Percentiles rank a stretch among this genome's conserved stretches.
Conservation (phyloP, 768 basidiomycete species). For the Mycena galopus region DNA sequence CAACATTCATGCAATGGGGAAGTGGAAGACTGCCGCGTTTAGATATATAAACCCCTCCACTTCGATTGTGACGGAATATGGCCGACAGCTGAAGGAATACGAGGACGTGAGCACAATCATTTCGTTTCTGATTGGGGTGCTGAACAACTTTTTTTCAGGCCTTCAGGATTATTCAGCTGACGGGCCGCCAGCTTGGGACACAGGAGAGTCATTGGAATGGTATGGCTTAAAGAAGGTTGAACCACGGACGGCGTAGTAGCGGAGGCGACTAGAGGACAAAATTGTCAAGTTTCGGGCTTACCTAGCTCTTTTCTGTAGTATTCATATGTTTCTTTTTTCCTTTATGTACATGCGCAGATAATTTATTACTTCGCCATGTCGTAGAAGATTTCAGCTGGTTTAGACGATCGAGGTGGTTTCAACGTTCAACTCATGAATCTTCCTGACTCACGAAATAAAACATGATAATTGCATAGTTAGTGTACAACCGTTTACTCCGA, state of each 20-base stretch:
- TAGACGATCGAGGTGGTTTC: background rate
- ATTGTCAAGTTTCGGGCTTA: constrained; percentile 6
- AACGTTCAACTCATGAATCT: background rate
- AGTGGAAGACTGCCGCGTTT: constrained; percentile 14
- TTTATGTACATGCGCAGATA: background rate
- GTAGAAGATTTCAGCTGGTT: background rate
- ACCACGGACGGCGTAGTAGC: background rate
- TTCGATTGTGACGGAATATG: constrained; percentile 12
- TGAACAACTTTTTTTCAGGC: constrained; percentile 5
- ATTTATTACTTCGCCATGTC: background rate
- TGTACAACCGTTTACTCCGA: background rate
- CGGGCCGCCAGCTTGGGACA: background rate
- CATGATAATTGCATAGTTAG: background rate
- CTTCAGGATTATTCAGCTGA: constrained; percentile 6
- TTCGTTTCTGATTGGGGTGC: background rate
- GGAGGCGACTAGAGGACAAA: constrained; percentile 1
- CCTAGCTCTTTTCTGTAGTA: too few relatives aligned
- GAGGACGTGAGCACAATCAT: background rate
- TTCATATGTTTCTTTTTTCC: background rate
- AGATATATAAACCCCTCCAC: constrained; percentile 11
- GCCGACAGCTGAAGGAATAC: background rate
- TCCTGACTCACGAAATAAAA: background rate
- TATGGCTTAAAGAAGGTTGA: background rate
- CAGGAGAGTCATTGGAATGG: background rate
- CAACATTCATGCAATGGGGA: constrained; percentile 8